phyloP scores from a whole-genome alignment of 2,329 filamentous ascomycete species.

The Ilyonectria mors-panacis region DNA sequence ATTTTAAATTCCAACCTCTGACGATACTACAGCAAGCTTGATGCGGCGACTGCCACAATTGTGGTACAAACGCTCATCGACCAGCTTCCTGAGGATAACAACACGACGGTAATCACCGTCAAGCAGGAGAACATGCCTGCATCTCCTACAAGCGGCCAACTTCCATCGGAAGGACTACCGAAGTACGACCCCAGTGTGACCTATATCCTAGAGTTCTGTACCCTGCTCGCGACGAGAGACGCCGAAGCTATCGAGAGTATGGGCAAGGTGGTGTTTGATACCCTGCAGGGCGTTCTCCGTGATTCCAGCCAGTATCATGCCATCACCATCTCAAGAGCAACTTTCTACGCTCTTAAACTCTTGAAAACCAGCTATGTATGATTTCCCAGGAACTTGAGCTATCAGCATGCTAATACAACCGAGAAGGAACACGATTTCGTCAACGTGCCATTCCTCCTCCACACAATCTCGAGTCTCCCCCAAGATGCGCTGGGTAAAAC shows the following conservation, averaged over 20 bases:
- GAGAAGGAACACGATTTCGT: slow-evolving; percentile 88
- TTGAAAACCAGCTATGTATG: slow-evolving; percentile 88
- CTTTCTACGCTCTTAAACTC: slow-evolving; percentile 88
- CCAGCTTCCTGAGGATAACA: slow-evolving; percentile 87
- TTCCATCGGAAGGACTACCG: slow-evolving; percentile 57
- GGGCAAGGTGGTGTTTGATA: slow-evolving; percentile 84
- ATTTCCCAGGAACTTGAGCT: slow-evolving; percentile 31
- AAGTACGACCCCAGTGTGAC: slow-evolving; percentile 88
- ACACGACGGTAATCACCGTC: slow-evolving; percentile 85
- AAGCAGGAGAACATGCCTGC: slow-evolving; percentile 85
- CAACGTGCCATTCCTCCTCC: slow-evolving; percentile 90
- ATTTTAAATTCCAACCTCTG: slow-evolving; percentile 1
- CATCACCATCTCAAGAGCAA: slow-evolving; percentile 85
- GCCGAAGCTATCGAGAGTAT: slow-evolving; percentile 79
- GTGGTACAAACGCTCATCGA: slow-evolving; percentile 80
- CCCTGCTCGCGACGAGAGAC: slow-evolving; percentile 84
- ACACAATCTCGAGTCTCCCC: slow-evolving; percentile 90
- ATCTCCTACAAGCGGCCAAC: slow-evolving; percentile 69
- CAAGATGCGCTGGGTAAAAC: slow-evolving; percentile 83
- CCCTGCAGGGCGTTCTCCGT: slow-evolving; percentile 84
- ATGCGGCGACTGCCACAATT: slow-evolving; percentile 49
- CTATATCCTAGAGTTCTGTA: slow-evolving; percentile 93
- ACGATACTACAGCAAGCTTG: slow-evolving; percentile 53
- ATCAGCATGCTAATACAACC: slow-evolving; percentile 38
- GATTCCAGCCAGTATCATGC: slow-evolving; percentile 85